Evolutionary conservation across 495 filamentous ascomycete genomes (phyloP), one percentile per base, ranked within the genome.

Genomic region (Astrothelium subdiscretum): DNA sequence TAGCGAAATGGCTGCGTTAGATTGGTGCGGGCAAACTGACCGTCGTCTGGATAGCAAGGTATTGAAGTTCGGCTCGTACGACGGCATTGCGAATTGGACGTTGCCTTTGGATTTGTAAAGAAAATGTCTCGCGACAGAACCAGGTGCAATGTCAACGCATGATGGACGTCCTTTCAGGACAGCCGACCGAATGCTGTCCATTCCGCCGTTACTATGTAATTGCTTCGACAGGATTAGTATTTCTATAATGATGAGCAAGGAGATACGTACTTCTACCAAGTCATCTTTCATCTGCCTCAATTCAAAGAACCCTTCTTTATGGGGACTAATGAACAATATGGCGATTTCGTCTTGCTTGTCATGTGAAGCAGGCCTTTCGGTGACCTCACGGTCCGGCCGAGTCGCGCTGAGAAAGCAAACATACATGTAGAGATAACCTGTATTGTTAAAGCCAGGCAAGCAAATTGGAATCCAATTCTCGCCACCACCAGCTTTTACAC

Each of bases 391-490:
- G 20, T 2, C 29, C 12, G n/a, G 22, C 43, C 73, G 74, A 40
- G 72, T 71, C 48, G 79, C 75, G 26, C 74, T 72, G 59, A 97
- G 80, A 70, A 97, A 99, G 75, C 89, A 94, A 71, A 97, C 92
- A 71, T 97, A 99, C 89, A 97, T 97, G 77, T 97, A 96, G 1
- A 99, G 81, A 71, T 94, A 97, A n/a, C 95, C 95, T 57, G 85
- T 87, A 69, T 88, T 95, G 76, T 99, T 99, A 77, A 99, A 99
- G 5, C 91, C 92, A 11, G 95, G 95, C 11, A 99, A 81, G 67
- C 95, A 97, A 8, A 99, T 80, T 1, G 95, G 95, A 40, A 96
- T 92, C 95, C 95, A 97, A 68, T 92, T 96, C 72, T 99, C 95
- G 18, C 91, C 92, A 31, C 91, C 94, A 4, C 88, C 90, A 51